Evolutionary conservation across 208 protist genomes (phyloP), one percentile per base, ranked within the genome.

Genomic region (Leptomonas pyrrhocoris): DNA sequence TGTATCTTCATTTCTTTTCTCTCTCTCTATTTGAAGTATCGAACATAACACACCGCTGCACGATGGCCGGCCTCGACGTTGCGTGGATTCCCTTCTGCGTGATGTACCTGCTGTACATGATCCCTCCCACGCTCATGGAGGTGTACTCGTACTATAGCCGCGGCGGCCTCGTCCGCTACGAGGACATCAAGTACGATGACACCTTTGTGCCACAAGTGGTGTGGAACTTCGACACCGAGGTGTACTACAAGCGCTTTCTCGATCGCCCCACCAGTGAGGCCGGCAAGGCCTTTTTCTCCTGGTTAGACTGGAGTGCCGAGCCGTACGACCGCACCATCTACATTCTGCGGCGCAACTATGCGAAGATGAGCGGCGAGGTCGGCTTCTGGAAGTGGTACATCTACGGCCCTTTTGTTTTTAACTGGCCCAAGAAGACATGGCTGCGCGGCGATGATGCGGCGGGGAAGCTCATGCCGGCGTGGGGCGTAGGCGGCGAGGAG

Each of bases 81-180:
- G 87, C 79, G 9, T 94, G 87, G 88, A 92, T 94, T 49, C 92
- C 92, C 5, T 93, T 93, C 60, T 80, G 77, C 68, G 84, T 96
- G 65, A 81, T 94, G 78, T 96, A 96, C 76, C 74, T 96, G 34
- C 79, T 96, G 50, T 94, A 94, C 68, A 71, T 93, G 53, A 90
- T 96, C 46, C 92, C 86, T 11, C 92, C 89, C n/a, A 94, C 92
- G 1, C 83, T 96, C 76, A 93, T 94, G 89, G 89, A 94, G 73
- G 88, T 96, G 38, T 94, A 94, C 74, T 90, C 85, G 21, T 96
- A 96, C 78, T 96, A 96, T 69, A 94, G 82, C 59, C 89, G 92
- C 55, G 92, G 92, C 28, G 92, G 92, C 19, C 78, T 94, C 51
- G 84, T 93, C 23, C 79, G 84, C 56, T 89, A 77, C 74, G 89